Evolutionary conservation across 192 early-diverging fungal species (phyloP).

Genomic region (Coemansia sp.): DNA sequence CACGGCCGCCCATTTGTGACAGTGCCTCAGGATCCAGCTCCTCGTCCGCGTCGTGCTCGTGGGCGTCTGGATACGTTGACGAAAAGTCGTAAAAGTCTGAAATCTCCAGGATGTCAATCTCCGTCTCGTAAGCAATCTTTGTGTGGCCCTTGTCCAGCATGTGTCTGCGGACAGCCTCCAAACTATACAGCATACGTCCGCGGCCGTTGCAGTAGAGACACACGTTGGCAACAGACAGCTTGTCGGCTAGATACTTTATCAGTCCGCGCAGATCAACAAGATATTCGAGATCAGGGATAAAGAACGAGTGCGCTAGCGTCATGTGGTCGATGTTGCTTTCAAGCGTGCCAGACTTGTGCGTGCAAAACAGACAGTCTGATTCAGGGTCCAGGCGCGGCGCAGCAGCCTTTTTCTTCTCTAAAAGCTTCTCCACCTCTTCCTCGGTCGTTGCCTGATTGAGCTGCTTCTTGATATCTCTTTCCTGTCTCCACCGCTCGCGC

Average conservation of each 20-base stretch:
- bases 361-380: conserved; percentile 93
- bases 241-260: conserved; percentile 90
- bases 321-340: conserved; percentile 89
- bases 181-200: conserved; percentile 75
- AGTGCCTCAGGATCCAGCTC: conserved; percentile 23
- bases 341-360: conserved; percentile 63
- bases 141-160: conserved; percentile 97
- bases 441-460: conserved; percentile 58
- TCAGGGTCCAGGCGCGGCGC: conserved; percentile 67
- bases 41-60: conserved; percentile 54
- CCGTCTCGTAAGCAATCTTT: conserved; percentile 95
- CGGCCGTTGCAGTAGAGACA: conserved; percentile 96
- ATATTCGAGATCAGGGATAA: conserved; percentile 96
- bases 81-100: conserved; percentile 97
- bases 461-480: conserved; percentile 48
- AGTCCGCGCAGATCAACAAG: conserved; percentile 86
- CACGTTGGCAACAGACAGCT: conserved; percentile 92
- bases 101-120: conserved; percentile 87
- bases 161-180: conserved; percentile 93
- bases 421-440: conserved; percentile 66
- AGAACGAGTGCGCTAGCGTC: conserved; percentile 88
- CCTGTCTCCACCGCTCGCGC: conserved; percentile 31
- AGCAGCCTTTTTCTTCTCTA: conserved; percentile 82
- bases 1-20: conserved; percentile 32
- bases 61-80: conserved; percentile 76